Conservation (phyloP, 805 yeast species). For the Suhomyces canberraensis region DNA sequence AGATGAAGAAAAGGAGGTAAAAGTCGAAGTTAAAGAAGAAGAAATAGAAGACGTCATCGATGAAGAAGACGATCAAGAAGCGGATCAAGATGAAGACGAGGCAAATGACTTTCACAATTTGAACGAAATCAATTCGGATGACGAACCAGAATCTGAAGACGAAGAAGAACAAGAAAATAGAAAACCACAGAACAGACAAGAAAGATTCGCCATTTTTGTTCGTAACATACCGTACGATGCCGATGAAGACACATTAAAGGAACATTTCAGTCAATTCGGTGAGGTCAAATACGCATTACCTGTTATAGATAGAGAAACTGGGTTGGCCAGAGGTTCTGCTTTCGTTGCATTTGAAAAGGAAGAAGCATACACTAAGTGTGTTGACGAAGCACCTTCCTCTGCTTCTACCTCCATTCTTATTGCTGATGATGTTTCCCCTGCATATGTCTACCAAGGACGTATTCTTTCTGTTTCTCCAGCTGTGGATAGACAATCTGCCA, state of each 20-base stretch:
- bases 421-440: conserved; percentile 88
- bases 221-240: conserved; percentile 96
- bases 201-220: conserved; percentile 72
- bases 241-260: conserved; percentile 69
- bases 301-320: conserved; percentile 80
- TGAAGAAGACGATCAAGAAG: conserved; percentile 23
- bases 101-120: conserved; percentile 28
- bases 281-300: conserved; percentile 90
- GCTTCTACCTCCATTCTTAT: conserved; percentile 64
- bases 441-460: conserved; percentile 90
- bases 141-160: conserved; percentile 27
- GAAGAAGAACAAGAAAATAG: conserved; percentile 25
- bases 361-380: conserved; percentile 63
- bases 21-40: conserved; percentile 32
- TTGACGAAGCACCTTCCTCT: conserved; percentile 74
- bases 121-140: conserved; percentile 34
- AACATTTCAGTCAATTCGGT: conserved; percentile 83
- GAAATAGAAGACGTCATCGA: conserved; percentile 36
- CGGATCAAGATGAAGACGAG: conserved; percentile 26
- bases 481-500: conserved; percentile 83
- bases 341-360: conserved; percentile 79
- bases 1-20: conserved; percentile 39
- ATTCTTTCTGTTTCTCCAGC: conserved; percentile 80
- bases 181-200: conserved; percentile 57
- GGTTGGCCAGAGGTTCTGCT: conserved; percentile 90